Conservation (phyloP, 2,329 filamentous ascomycete genomes). For the Nemania sp. region DNA sequence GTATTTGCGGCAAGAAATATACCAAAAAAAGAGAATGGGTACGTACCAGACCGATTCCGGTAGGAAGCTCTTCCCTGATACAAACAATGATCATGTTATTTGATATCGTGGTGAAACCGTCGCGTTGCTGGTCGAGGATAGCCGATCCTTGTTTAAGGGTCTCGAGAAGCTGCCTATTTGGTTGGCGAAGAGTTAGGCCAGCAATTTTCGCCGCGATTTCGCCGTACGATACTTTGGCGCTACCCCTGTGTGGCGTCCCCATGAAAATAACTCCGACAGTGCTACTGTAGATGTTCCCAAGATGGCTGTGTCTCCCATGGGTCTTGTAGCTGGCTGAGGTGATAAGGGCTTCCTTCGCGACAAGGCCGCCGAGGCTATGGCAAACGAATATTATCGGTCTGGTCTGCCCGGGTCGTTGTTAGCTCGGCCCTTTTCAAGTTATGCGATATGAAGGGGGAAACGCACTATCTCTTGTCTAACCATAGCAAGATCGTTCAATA, state of each 20-base stretch:
- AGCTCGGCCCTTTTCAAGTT: neutral
- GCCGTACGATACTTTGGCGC: neutral
- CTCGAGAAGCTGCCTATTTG: neutral
- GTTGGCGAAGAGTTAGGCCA: neutral
- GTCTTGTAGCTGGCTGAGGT: neutral
- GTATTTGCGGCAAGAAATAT: neutral
- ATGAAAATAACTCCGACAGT: neutral
- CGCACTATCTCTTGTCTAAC: neutral
- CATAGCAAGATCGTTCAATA: neutral
- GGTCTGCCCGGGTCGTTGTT: neutral
- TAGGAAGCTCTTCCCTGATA: neutral
- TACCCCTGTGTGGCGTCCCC: neutral
- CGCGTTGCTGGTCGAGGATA: neutral
- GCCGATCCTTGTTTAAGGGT: neutral
- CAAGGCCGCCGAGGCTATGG: neutral
- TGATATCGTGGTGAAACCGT: neutral
- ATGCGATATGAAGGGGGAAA: neutral
- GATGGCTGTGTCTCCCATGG: neutral
- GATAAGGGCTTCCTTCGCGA: neutral
- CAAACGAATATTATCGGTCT: neutral
- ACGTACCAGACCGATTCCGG: neutral
- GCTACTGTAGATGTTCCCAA: neutral
- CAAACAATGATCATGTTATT: neutral
- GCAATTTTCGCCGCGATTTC: neutral
- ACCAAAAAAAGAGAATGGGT: neutral